Base-by-base conservation (phyloP, 73 alveolate species). In the Paramecium caudatum region DNA sequence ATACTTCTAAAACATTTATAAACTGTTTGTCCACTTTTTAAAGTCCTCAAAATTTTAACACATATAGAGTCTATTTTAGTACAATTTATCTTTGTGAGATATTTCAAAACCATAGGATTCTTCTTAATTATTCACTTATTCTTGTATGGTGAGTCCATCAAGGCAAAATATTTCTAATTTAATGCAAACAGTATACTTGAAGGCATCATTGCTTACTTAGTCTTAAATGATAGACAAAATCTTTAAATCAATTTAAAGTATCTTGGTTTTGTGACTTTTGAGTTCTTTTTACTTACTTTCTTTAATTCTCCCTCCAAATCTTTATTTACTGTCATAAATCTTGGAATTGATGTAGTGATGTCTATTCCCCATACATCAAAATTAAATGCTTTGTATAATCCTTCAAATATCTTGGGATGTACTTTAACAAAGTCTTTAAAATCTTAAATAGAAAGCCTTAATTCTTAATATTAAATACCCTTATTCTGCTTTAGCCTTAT, bases 341-440 rank as follows among this genome's bases (percentile, higher is more conserved):
- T 45, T 17, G 88, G 88, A 10, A 74, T 43, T 45, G 15, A 74
- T 6, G 43, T 8, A 27, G 36, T 37, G 8, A 5, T 8, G 43
- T 74, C 88, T 21, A 39, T 12, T 0, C 88, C 88, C 88, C 88
- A 74, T 3, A 74, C 33, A 45, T 74, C 88, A 74, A 39, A 74
- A 15, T 74, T 74, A 74, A 74, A 74, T 41, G 88, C 88, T 37
- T 74, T 74, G 6, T 74, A 74, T 9, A 74, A 43, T 2, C 88
- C 88, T 27, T 74, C 55, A 74, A 74, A 74, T 5, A 74, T 43
- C 32, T 74, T 74, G 6, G 88, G 88, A 43, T 74, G 88, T n/a
- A 39, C 7, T 0, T 43, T 36, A 16, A 74, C 88, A 74, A 74
- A 74, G 9, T 45, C 8, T 74, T 13, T 74, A 8, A 74, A 74